Evolutionary conservation across 2,329 filamentous ascomycete species (phyloP), one percentile per base, ranked within the genome.

Genomic region (Aspergillus thermomutatus): DNA sequence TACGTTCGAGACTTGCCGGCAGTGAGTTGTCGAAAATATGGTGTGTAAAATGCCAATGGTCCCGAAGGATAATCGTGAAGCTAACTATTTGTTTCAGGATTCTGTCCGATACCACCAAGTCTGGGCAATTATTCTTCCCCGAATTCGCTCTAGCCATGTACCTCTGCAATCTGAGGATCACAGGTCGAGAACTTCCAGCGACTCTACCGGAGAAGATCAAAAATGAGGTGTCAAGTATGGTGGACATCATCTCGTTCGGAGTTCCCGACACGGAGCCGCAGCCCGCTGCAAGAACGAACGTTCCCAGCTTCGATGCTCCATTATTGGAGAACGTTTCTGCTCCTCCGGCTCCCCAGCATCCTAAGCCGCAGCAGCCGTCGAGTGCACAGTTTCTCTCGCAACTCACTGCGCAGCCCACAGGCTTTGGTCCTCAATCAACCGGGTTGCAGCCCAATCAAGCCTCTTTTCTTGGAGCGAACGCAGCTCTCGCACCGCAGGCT

Each of bases 71-170:
- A 52, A 21, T 54, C 58, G 27, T 19, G 37, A 47, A 11, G 27
- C 43, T n/a, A 52, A 50, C 52, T 60, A 46, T 55, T 56, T 14
- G 14, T 49, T 14, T 37, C 63, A 93, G 90, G 91, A 91, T 91
- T 21, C 79, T 99, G 23, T 90, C 92, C 49, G 94, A 99, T 76
- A 97, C 94, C 9, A 99, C 94, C 49, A 93, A 95, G 73, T 94
- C 93, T 14, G 94, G 94, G 48, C 92, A 97, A 74, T 84, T 99
- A 31, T 89, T 97, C 70, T 99, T 99, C 71, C 94, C 94, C 45
- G 94, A 99, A 76, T 99, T 99, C 64, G 94, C 94, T 7, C 81
- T 99, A 56, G 91, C 94, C 60, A 97, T 99, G 94, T 99, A 99
- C 68, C 85, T 99, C 31, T 99, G 94, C 81, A 99, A 97, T 70